Base-by-base conservation (phyloP, 2,329 filamentous ascomycete genomes). In the Pyrenochaeta sp. region DNA sequence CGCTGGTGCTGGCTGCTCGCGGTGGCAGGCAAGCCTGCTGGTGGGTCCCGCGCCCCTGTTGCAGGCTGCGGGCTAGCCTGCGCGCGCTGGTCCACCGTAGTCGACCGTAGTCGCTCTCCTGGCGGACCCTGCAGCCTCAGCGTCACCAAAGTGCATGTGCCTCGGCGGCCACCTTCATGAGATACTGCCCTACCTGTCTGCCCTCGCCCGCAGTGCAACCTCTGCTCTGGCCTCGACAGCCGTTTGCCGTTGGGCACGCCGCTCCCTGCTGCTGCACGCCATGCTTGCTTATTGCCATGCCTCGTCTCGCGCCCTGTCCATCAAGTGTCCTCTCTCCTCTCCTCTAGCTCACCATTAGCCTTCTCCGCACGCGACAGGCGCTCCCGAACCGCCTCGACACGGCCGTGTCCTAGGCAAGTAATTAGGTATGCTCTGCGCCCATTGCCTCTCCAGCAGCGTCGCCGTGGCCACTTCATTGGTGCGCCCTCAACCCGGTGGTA, bases 241-340 rank as follows among this genome's bases (percentile, higher is more conserved):
- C 36, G 36, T 28, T 29, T 19, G 36, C 24, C 36, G 36, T 28
- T 29, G 27, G 29, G 36, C 36, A 20, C 15, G 26, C 23, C 27
- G 36, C 18, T 30, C 15, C 20, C 4, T 36, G 10, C 19, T 23
- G 5, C 24, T 27, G 14, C 30, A 21, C 15, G 30, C 24, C 24
- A 38, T 30, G 35, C 24, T 15, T 29, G 35, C 18, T 28, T 29
- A 26, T 29, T 17, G 17, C 35, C n/a, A n/a, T 38, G 10, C 23
- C 24, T 27, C 11, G 9, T 37, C 31, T 9, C 3, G 6, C 15
- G 13, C 9, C 11, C 15, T 3, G 13, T 7, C 15, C 18, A 30
- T 20, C 26, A 39, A n/a, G n/a, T n/a, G n/a, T n/a, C n/a, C 27
- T 27, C 26, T 14, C 23, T 13, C 10, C 15, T 6, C 6, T 21